Base-by-base conservation (phyloP, 352 stramenopile species). In the Phytopythium sindhum region DNA sequence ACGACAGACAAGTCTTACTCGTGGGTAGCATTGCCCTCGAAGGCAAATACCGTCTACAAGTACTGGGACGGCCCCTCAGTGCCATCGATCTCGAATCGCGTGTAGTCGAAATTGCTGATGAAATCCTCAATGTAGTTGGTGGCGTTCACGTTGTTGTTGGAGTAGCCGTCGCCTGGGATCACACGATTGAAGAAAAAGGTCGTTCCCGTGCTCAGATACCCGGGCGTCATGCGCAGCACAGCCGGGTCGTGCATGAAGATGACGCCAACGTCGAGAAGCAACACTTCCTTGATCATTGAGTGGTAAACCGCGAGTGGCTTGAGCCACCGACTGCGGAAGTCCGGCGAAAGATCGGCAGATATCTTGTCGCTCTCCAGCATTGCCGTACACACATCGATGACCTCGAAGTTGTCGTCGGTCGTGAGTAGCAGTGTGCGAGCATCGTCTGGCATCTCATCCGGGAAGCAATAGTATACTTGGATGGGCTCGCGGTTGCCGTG, bases 151-250 rank as follows among this genome's bases (percentile, higher is more conserved):
- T 63, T 56, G 41, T 76, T 67, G 52, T 77, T 67, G 51, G 71
- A 82, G 23, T 73, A 63, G 8, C 63, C 33, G 26, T 66, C 60
- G 50, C 39, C 31, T 19, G 45, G 61, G 48, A 75, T 68, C 15
- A 82, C 73, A 23, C 70, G 77, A 59, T 87, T 73, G 62, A 75
- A 87, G 68, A 73, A 83, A 57, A 83, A 83, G 17, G 74, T 66
- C 6, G 72, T 78, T 24, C 72, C 75, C 2, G 65, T 78, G 14
- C 53, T 31, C 45, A 65, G 62, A 63, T 83, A 83, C 54, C 64
- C 69, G 12, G 63, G 54, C 4, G 70, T 57, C 5, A 66, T 54
- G 8, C 72, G 68, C 23, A 80, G 35, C 53, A 51, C 29, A 0
- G 72, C 66, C 12, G 70, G 70, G 53, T 83, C 64, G n/a, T 67